Conservation (phyloP, 371 early-diverging fungal genomes). For the Mortierella sp. region DNA sequence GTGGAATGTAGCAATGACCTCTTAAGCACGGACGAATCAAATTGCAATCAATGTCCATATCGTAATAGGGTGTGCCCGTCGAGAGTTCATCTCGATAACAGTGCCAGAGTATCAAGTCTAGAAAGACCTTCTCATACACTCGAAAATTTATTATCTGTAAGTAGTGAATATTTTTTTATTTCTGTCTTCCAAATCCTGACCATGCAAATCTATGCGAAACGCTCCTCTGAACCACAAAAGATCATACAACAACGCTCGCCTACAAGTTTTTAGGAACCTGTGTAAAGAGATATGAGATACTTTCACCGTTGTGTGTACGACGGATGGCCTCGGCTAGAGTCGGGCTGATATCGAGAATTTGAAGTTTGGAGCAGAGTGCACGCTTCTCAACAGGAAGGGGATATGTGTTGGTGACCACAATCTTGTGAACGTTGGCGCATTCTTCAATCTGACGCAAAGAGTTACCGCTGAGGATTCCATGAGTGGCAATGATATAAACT, state of each 20-base stretch:
- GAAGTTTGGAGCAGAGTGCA: conserved; percentile 79
- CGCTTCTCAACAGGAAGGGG: conserved; percentile 87
- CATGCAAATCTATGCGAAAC: no score
- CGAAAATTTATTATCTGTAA: no score
- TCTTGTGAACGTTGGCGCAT: conserved; percentile 86
- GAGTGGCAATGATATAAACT: conserved; percentile 94
- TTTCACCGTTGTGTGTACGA: conserved; percentile 98
- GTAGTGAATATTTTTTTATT: background rate
- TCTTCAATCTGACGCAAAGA: conserved; percentile 86
- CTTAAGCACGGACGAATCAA: no score
- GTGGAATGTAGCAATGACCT: no score
- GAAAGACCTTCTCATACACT: no score
- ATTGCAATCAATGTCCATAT: no score
- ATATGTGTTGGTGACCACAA: conserved; percentile 95
- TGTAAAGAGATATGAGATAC: conserved; percentile 90
- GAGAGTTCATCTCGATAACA: background rate
- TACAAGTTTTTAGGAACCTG: conserved; percentile 48
- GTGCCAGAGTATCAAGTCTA: no score
- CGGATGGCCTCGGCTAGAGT: conserved; percentile 97
- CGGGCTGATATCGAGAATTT: conserved; percentile 89
- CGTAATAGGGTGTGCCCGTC: no score
- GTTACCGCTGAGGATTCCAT: conserved; percentile 93
- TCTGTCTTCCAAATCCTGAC: background rate
- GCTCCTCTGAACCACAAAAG: no score
- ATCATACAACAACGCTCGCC: no score